These are phyloP conservation scores for Mrakia frigida DNA, from an alignment of 768 basidiomycete genomes.

Conservation along the genomic window DNA sequence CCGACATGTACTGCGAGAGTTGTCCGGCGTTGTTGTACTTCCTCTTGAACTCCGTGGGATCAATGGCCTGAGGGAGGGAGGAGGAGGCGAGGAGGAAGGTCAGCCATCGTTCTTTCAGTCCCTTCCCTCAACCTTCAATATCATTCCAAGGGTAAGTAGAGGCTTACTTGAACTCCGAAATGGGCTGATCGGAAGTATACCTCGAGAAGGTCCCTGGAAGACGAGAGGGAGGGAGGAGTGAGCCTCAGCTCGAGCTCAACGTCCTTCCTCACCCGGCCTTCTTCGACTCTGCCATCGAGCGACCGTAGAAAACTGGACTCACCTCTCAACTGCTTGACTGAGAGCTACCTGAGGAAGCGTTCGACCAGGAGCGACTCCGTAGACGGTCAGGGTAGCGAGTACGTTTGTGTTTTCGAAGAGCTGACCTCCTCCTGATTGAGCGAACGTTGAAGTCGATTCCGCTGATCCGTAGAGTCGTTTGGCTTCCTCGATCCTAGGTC, in stretches of 20 bases:
- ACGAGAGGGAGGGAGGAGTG: too few species aligned
- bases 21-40: slow-evolving; percentile 6
- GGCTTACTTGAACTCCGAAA: not conserved
- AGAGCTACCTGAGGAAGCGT: not conserved
- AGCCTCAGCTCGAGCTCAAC: too few species aligned
- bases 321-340: not conserved
- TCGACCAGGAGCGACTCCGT: not conserved
- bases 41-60: not conserved
- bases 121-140: too few species aligned
- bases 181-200: not conserved
- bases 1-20: not conserved
- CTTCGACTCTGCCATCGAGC: too few species aligned
- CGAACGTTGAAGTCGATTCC: not conserved
- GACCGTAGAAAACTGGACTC: too few species aligned
- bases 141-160: not conserved
- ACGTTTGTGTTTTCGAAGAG: not conserved
- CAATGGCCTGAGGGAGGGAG: not conserved
- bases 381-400: not conserved
- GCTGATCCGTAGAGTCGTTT: not conserved
- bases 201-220: not conserved
- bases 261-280: too few species aligned
- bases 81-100: not conserved
- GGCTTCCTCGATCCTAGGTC: not conserved
- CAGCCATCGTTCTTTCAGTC: not conserved
- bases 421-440: not conserved